phyloP scores from a whole-genome alignment of 2,329 filamentous ascomycete genomes.

The Botrytis deweyae region DNA sequence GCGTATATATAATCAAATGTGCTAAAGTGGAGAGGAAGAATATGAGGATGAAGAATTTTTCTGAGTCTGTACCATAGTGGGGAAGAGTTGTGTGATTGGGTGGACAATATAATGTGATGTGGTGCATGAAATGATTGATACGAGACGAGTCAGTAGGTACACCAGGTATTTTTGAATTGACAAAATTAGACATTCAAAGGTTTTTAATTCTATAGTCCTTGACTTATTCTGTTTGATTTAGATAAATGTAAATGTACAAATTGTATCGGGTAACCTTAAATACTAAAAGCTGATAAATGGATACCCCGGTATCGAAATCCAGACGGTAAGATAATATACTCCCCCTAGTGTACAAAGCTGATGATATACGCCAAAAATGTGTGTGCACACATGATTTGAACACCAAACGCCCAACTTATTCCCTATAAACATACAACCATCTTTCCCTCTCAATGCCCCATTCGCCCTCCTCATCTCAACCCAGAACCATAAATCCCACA shows the following conservation, averaged over 20 bases:
- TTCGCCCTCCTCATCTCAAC: conserved; percentile 4
- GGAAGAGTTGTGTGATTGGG: background rate
- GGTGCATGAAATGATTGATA: background rate
- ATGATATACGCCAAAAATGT: background rate
- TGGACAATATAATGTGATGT: background rate
- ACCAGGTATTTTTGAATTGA: background rate
- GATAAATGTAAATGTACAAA: background rate
- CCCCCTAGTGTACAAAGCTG: background rate
- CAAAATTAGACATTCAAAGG: background rate
- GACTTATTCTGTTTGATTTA: background rate
- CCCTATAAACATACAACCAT: background rate
- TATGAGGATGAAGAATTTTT: background rate
- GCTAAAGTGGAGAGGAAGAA: accelerated
- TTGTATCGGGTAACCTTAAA: background rate
- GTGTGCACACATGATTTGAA: background rate
- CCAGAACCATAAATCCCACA: conserved; percentile 51
- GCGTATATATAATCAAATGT: accelerated
- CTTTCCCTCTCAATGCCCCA: background rate
- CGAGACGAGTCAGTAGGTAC: background rate
- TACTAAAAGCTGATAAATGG: background rate
- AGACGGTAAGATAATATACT: background rate
- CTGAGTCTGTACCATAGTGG: background rate
- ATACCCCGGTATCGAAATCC: background rate
- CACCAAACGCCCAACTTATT: background rate
- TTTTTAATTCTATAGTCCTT: background rate